A percentile compares a stretch with the other conserved stretches of the same genome.
phyloP scores from a whole-genome alignment of 805 yeast species.

The Tetrapisispora pingtungensis region DNA sequence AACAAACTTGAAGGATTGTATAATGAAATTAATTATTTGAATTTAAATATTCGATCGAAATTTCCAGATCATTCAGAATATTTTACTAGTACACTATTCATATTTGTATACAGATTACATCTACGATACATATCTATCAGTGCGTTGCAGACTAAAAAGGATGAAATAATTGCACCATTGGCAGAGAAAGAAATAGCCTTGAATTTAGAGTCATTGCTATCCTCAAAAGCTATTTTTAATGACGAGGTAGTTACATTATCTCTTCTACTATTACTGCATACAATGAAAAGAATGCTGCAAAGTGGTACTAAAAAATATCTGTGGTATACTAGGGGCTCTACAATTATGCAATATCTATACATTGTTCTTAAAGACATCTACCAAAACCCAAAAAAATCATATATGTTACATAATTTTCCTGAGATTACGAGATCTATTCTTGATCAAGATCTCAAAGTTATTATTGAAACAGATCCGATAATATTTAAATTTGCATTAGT shows the following conservation, averaged over 20 bases:
- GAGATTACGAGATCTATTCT: constrained; percentile 6
- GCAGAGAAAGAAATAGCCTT: constrained; percentile 1
- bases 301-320: constrained; percentile 9
- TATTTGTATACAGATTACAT: constrained; percentile 21
- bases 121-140: constrained; percentile 17
- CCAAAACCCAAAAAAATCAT: constrained; percentile 13
- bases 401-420: constrained; percentile 4
- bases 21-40: constrained; percentile 3
- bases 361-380: constrained; percentile 19
- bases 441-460: constrained; percentile 13
- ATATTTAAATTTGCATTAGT: constrained; percentile 15
- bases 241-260: constrained; percentile 17
- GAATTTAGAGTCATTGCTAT: constrained; percentile 3
- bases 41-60: background rate
- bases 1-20: constrained; percentile 6
- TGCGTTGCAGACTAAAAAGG: constrained; percentile 7
- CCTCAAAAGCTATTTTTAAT: constrained; percentile 8
- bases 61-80: constrained; percentile 8
- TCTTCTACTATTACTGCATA: constrained; percentile 14
- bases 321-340: constrained; percentile 26
- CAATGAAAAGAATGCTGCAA: constrained; percentile 19
- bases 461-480: constrained; percentile 9
- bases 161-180: constrained; percentile 8
- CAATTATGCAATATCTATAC: constrained; percentile 26
- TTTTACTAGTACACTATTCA: constrained; percentile 16